These are phyloP conservation scores for Juglanconis juglandina DNA, from an alignment of 2,329 filamentous ascomycete genomes.

Conservation along the genomic window DNA sequence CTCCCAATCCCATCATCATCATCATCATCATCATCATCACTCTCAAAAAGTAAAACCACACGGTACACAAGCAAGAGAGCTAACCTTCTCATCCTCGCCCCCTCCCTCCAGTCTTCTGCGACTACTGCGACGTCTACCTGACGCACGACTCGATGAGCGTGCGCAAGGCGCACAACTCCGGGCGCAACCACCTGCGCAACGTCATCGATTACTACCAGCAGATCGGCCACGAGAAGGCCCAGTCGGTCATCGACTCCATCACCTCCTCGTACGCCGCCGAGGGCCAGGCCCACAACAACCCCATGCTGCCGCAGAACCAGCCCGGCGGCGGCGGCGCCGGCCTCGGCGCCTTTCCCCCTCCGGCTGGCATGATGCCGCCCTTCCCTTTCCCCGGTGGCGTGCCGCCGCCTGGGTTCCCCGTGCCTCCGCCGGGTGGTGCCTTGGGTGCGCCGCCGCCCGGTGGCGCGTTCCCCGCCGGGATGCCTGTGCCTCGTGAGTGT, in stretches of 20 bases:
- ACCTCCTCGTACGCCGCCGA: conserved; percentile 93
- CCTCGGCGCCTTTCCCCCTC: conserved; percentile 29
- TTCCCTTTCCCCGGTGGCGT: conserved; percentile 28
- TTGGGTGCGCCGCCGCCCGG: conserved; percentile 2
- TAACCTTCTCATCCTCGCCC: background rate
- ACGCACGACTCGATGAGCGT: conserved; percentile 99
- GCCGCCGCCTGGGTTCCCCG: conserved; percentile 24
- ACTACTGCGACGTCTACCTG: conserved; percentile 99
- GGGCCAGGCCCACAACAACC: conserved; percentile 82
- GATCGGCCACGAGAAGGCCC: conserved; percentile 97
- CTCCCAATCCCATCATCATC: background rate
- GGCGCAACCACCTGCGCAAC: conserved; percentile 94
- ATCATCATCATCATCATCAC: background rate
- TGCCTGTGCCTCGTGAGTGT: conserved; percentile 13
- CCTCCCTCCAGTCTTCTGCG: conserved; percentile 69
- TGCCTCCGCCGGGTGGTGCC: conserved; percentile 17
- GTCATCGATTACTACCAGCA: conserved; percentile 99
- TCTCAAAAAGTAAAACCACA: background rate
- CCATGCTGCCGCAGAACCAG: conserved; percentile 72
- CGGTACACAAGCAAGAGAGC: conserved; percentile 22
- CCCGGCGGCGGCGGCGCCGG: conserved; percentile 45
- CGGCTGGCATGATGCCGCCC: conserved; percentile 26
- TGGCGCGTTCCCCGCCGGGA: conserved; percentile 5
- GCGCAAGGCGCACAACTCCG: conserved; percentile 96
- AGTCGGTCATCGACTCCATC: conserved; percentile 97